Evolutionary conservation across 2,329 filamentous ascomycete genomes (phyloP).

Genomic region (Aspergillus versicolor): DNA sequence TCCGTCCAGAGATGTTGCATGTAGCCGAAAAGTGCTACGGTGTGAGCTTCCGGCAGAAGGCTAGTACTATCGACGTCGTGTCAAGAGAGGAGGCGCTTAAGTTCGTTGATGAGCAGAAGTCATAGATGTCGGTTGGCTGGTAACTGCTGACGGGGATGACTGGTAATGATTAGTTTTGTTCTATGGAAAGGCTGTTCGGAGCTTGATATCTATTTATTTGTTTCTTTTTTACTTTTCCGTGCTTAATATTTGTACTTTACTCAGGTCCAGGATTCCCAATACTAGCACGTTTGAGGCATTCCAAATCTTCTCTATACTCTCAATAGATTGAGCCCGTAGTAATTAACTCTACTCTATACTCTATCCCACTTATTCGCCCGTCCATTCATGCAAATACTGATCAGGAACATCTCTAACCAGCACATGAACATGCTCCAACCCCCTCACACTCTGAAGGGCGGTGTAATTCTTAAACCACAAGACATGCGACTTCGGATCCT

Average conservation of each 20-base stretch:
- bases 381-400: slow-evolving; percentile 46
- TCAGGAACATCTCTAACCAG: slow-evolving; percentile 51
- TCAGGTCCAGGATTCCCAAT: slow-evolving; percentile 21
- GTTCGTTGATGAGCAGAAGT: slow-evolving; percentile 85
- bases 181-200: slow-evolving; percentile 8
- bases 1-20: slow-evolving; percentile 91
- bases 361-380: slow-evolving; percentile 29
- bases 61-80: slow-evolving; percentile 89
- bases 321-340: background rate
- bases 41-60: slow-evolving; percentile 88
- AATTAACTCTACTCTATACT: slow-evolving; percentile 1
- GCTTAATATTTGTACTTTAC: slow-evolving; percentile 9
- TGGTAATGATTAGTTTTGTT: slow-evolving; percentile 15
- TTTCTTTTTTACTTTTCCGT: background rate
- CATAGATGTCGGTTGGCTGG: slow-evolving; percentile 22
- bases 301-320: background rate
- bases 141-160: slow-evolving; percentile 12
- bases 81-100: slow-evolving; percentile 81
- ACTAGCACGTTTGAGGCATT: slow-evolving; percentile 10
- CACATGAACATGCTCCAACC: slow-evolving; percentile 59
- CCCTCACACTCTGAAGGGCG: slow-evolving; percentile 59
- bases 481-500: slow-evolving; percentile 46
- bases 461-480: slow-evolving; percentile 68
- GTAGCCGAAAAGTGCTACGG: slow-evolving; percentile 98
- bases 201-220: slow-evolving; percentile 5